Conservation (phyloP, 805 yeast species). For the Saccharomycopsis sp. region DNA sequence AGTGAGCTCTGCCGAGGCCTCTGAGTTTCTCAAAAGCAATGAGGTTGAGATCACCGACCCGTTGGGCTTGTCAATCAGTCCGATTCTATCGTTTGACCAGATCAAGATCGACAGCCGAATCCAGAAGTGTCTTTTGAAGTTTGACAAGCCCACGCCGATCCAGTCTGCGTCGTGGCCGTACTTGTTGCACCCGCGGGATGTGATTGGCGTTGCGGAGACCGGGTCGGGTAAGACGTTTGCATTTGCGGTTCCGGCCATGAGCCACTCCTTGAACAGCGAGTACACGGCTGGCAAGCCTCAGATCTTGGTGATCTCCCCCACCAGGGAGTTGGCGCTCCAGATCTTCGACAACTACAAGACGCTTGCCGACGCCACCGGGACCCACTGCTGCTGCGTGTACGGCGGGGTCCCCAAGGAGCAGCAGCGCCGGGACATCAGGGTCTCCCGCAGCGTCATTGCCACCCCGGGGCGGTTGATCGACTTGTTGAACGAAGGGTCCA, state of each 20-base stretch:
- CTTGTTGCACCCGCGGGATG: slow-evolving; percentile 67
- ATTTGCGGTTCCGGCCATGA: slow-evolving; percentile 94
- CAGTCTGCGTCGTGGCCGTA: slow-evolving; percentile 95
- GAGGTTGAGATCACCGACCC: slow-evolving; percentile 78
- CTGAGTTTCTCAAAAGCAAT: slow-evolving; percentile 54
- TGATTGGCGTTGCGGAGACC: slow-evolving; percentile 95
- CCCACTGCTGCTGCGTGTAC: slow-evolving; percentile 76
- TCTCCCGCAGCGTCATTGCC: slow-evolving; percentile 78
- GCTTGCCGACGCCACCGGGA: slow-evolving; percentile 50
- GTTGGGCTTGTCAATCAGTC: slow-evolving; percentile 40
- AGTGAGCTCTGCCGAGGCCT: slow-evolving; percentile 45
- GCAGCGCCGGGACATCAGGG: slow-evolving; percentile 62
- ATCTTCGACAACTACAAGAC: slow-evolving; percentile 71
- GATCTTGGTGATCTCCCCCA: slow-evolving; percentile 87
- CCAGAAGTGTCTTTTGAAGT: slow-evolving; percentile 52
- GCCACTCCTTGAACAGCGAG: slow-evolving; percentile 39
- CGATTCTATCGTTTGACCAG: slow-evolving; percentile 59
- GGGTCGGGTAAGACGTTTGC: slow-evolving; percentile 98
- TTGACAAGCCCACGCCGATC: slow-evolving; percentile 90
- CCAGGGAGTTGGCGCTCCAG: slow-evolving; percentile 95
- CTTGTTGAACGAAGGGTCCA: slow-evolving; percentile 79
- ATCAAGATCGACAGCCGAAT: slow-evolving; percentile 49
- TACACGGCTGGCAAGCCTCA: slow-evolving; percentile 42
- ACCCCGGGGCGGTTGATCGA: slow-evolving; percentile 98
- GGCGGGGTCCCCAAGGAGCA: slow-evolving; percentile 98